These are phyloP conservation scores for Setaria viridis DNA, from an alignment of 202 grass and related monocot species.

Conservation along the genomic window DNA sequence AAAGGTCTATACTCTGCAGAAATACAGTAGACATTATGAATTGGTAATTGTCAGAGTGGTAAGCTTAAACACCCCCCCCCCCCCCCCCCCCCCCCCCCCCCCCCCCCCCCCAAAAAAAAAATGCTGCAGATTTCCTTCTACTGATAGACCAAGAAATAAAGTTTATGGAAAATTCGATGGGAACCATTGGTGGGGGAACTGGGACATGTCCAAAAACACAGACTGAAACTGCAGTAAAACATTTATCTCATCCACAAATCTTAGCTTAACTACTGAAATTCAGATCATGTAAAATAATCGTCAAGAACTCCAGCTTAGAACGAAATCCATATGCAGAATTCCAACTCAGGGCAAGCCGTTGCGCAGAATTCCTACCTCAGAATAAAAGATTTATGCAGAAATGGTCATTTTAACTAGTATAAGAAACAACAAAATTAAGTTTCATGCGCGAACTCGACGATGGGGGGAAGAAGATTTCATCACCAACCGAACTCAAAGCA, in stretches of 20 bases:
- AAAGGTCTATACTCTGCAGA: conserved; percentile 88
- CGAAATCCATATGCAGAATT: conserved; percentile 3
- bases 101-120: neutral
- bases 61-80: neutral
- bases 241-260: neutral
- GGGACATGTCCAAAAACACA: neutral
- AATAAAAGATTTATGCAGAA: conserved; percentile 6
- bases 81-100: no score
- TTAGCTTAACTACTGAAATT: neutral
- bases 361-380: neutral
- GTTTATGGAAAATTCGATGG: neutral
- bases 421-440: neutral
- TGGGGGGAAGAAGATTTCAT: neutral
- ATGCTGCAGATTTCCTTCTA: conserved; percentile 24
- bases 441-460: neutral
- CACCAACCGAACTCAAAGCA: neutral
- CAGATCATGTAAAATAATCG: neutral
- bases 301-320: neutral
- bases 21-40: conserved; percentile 5
- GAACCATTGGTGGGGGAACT: neutral
- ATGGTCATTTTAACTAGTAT: neutral
- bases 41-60: conserved; percentile 10
- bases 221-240: neutral
- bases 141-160: neutral
- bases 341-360: neutral